Evolutionary conservation across 805 yeast genomes (phyloP), one percentile per base, ranked within the genome.

Genomic region (Ogataea pignaliae): DNA sequence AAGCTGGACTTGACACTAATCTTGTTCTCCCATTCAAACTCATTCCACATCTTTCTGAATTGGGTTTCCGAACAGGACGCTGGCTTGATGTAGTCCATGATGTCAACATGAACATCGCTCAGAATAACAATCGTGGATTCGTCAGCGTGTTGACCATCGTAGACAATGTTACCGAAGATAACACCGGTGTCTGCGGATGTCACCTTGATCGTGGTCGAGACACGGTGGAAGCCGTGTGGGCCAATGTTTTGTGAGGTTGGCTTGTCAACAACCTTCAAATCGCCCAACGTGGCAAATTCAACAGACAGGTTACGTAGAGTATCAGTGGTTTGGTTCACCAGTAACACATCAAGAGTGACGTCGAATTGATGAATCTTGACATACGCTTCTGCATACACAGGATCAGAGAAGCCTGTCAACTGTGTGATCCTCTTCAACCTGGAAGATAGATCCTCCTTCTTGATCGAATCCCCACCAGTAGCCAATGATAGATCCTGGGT

Each of bases 1-100:
- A 83, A 71, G 42, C 73, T 75, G 2, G 95, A 80, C 54, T 84
- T 82, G 62, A 93, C 86, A 47, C 90, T 86, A 55, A 93, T 90
- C 72, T 93, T 93, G 72, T 93, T 93, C 68, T 93, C 99, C 99
- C 99, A 93, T 70, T 93, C 99, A 63, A 95, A 93, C 64, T 90
- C 97, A 64, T 89, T 88, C 99, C 99, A 93, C 98, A 90, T 91
- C 58, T 82, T 78, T 61, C 99, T 85, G 85, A 93, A 93, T 54
- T 79, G 85, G 37, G 82, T 79, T 68, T 91, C 98, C 13, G 89
- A 71, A 64, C 96, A 87, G 18, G 78, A 76, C n/a, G 95, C 93
- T 16, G 99, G 97, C 64, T 88, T 88, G 65, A 93, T 89, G 70
- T 93, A 93, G 66, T 93, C 98, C 89, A 93, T 88, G 42, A 93